Conservation (phyloP, 805 yeast species). For the Yarrowia sp. region DNA sequence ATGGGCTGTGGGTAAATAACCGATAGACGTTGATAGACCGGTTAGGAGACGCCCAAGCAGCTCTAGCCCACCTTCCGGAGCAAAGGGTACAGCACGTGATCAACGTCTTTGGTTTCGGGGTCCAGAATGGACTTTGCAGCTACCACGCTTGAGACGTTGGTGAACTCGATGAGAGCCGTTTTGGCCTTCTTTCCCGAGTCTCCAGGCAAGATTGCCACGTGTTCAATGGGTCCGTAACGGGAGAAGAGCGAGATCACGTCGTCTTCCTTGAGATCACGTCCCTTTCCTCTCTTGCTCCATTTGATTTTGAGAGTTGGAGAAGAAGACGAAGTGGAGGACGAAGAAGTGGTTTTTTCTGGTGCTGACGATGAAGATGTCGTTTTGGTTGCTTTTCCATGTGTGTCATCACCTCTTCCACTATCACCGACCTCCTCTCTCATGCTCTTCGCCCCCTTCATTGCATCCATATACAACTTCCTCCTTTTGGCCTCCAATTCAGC, state of each 20-base stretch:
- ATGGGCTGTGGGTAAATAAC: no score
- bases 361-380: neutral
- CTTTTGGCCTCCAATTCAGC: slow-evolving; percentile 41
- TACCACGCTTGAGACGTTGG: slow-evolving; percentile 9
- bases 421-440: no score
- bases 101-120: neutral
- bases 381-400: no score
- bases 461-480: slow-evolving; percentile 40
- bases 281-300: slow-evolving; percentile 17
- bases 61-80: slow-evolving; percentile 20
- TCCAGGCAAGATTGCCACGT: slow-evolving; percentile 28
- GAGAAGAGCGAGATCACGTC: slow-evolving; percentile 22
- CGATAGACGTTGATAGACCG: no score
- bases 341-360: no score
- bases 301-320: slow-evolving; percentile 24
- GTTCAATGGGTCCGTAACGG: slow-evolving; percentile 32
- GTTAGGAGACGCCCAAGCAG: no score
- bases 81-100: slow-evolving; percentile 10
- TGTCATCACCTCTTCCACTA: no score
- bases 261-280: slow-evolving; percentile 17
- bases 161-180: slow-evolving; percentile 39
- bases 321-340: neutral
- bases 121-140: slow-evolving; percentile 35
- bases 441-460: slow-evolving; percentile 26
- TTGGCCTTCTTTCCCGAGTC: slow-evolving; percentile 23